Percentiles rank a stretch among this genome's conserved stretches.
Conservation (phyloP, 352 stramenopile species). For the Stramenopiles sp. region DNA sequence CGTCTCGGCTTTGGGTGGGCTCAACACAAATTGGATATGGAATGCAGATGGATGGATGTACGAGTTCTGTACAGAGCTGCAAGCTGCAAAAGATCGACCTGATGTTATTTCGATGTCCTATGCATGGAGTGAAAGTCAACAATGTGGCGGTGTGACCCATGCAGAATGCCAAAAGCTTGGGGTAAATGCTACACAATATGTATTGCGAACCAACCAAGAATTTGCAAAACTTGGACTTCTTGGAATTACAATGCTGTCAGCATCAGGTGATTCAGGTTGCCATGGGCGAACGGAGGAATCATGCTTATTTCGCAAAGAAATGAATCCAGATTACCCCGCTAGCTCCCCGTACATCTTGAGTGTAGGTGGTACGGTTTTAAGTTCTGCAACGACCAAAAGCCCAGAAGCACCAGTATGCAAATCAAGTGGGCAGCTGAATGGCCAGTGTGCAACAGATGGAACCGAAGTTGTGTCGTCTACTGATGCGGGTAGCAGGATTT, state of each 20-base stretch:
- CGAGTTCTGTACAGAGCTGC: slow-evolving; percentile 42
- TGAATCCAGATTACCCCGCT: slow-evolving; percentile 24
- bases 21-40: slow-evolving; percentile 60
- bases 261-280: slow-evolving; percentile 59
- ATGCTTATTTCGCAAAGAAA: slow-evolving; percentile 42
- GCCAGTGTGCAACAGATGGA: slow-evolving; percentile 20
- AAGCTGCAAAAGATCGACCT: slow-evolving; percentile 41
- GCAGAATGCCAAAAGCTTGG: slow-evolving; percentile 1
- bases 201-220: slow-evolving; percentile 47
- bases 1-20: slow-evolving; percentile 47
- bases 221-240: slow-evolving; percentile 61
- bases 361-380: slow-evolving; percentile 55
- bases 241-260: slow-evolving; percentile 55
- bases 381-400: slow-evolving; percentile 14
- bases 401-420: neutral
- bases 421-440: slow-evolving; percentile 34
- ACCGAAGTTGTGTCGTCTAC: slow-evolving; percentile 54
- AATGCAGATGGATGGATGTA: slow-evolving; percentile 52
- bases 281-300: slow-evolving; percentile 28
- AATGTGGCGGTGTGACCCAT: slow-evolving; percentile 16
- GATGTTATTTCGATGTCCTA: slow-evolving; percentile 65
- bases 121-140: slow-evolving; percentile 58
- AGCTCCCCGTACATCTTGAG: slow-evolving; percentile 60
- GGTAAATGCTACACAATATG: slow-evolving; percentile 35
- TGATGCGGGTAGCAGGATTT: slow-evolving; percentile 46